These are phyloP conservation scores for Euptelea pleiosperma DNA, from an alignment of 164 flowering plant genomes.

Conservation along the genomic window DNA sequence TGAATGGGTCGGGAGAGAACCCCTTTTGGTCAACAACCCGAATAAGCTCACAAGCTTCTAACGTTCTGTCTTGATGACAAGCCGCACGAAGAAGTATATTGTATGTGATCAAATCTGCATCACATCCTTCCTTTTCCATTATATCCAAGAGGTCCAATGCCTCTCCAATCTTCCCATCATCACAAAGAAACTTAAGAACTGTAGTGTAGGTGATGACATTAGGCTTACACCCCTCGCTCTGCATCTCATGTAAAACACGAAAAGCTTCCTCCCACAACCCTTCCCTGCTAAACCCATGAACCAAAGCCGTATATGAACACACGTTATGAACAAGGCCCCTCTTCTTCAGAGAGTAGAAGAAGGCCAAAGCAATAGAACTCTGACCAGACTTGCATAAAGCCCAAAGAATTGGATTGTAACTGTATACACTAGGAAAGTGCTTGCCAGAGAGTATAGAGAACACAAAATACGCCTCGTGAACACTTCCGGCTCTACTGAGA, in stretches of 20 bases:
- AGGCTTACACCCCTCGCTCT: conserved; percentile 35
- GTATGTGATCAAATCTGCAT: conserved; percentile 43
- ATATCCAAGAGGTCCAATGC: conserved; percentile 15
- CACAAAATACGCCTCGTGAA: conserved; percentile 32
- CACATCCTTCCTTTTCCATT: conserved; percentile 41
- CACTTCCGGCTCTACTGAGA: conserved; percentile 26
- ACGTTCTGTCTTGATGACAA: conserved; percentile 21
- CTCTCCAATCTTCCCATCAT: conserved; percentile 22
- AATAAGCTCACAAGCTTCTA: conserved; percentile 30
- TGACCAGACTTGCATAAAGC: conserved; percentile 40
- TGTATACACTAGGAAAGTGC: conserved; percentile 15
- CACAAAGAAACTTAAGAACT: conserved; percentile 19
- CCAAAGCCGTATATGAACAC: conserved; percentile 48
- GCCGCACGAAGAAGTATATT: conserved; percentile 49
- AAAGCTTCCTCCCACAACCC: conserved; percentile 34
- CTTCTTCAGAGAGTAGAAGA: conserved; percentile 39
- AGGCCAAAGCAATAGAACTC: conserved; percentile 26
- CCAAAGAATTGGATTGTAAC: conserved; percentile 44
- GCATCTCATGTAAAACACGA: conserved; percentile 36
- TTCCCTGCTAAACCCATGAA: conserved; percentile 45
- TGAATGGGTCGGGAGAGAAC: conserved; percentile 36
- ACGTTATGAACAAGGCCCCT: conserved; percentile 33
- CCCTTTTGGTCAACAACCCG: conserved; percentile 34
- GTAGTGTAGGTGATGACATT: conserved; percentile 43
- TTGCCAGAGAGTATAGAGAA: conserved; percentile 27